Conservation (phyloP, 2,329 filamentous ascomycete genomes). For the Chaetomiaceae sp. region DNA sequence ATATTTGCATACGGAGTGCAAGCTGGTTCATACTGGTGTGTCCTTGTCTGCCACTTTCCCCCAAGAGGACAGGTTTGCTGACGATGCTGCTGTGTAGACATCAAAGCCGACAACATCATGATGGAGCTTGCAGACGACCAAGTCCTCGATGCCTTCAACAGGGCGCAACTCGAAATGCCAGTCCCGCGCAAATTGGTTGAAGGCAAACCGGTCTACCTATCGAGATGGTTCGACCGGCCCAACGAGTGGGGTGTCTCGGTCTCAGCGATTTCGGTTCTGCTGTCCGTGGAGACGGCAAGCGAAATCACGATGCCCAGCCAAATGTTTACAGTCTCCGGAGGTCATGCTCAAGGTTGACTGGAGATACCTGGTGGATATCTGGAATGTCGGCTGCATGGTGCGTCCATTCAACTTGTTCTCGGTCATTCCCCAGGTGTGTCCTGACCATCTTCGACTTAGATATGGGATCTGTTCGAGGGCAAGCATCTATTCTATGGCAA, state of each 20-base stretch:
- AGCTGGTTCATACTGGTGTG: background rate
- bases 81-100: background rate
- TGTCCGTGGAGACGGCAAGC: background rate
- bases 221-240: background rate
- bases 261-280: background rate
- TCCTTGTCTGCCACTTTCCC: background rate
- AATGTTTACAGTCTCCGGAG: constrained; percentile 29
- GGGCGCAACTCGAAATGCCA: background rate
- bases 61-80: no score
- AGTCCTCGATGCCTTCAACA: background rate
- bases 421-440: background rate
- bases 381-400: constrained; percentile 34
- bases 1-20: background rate
- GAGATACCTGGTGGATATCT: constrained; percentile 36
- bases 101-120: background rate
- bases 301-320: background rate
- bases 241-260: background rate
- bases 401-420: background rate
- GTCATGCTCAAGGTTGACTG: constrained; percentile 34
- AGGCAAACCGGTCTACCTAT: background rate
- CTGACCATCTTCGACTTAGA: background rate
- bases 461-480: constrained; percentile 36
- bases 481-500: constrained; percentile 34
- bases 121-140: background rate
- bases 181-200: background rate